These are phyloP conservation scores for Sphaerobolus stellatus DNA, from an alignment of 1,284 basidiomycete genomes.

Conservation along the genomic window DNA sequence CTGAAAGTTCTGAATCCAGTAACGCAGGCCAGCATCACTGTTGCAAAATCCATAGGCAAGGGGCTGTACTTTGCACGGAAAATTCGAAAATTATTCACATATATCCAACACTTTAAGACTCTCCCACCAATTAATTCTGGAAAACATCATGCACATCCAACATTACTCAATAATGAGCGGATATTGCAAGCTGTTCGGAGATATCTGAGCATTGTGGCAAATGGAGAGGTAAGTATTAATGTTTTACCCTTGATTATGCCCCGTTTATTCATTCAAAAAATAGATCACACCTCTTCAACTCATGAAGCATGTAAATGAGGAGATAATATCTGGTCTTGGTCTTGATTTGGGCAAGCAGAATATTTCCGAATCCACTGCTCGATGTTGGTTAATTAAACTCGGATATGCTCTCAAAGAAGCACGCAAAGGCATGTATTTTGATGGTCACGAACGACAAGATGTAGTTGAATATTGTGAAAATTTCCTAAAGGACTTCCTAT, in stretches of 20 bases:
- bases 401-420: neutral
- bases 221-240: neutral
- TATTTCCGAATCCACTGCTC: conserved; percentile 1
- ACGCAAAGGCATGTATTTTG: conserved; percentile 6
- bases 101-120: neutral
- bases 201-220: neutral
- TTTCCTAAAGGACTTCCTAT: neutral
- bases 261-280: neutral
- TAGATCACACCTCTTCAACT: neutral
- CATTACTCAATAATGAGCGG: neutral
- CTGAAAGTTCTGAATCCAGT: neutral
- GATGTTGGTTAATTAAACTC: neutral
- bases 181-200: neutral
- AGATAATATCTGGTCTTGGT: neutral
- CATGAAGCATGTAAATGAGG: neutral
- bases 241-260: neutral
- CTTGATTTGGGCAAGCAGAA: neutral
- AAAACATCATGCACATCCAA: neutral
- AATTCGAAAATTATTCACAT: neutral
- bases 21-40: neutral
- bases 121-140: neutral
- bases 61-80: neutral
- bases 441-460: conserved; percentile 9
- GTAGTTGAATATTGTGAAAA: conserved; percentile 5
- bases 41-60: neutral